Evolutionary conservation across 2,329 filamentous ascomycete genomes (phyloP).

Genomic region (Phialophora chinensis): DNA sequence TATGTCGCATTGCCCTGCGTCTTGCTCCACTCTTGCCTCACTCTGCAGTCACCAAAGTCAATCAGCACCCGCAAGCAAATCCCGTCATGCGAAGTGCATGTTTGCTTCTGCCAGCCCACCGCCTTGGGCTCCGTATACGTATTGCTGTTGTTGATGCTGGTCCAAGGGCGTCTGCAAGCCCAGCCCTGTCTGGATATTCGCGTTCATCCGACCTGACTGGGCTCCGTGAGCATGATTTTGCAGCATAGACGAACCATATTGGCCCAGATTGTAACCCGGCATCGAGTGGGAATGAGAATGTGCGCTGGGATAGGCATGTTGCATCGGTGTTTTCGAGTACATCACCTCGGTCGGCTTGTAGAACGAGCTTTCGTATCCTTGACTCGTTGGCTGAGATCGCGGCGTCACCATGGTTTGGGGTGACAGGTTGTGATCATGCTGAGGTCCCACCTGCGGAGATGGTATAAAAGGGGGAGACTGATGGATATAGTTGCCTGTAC

Average conservation of each 20-base stretch:
- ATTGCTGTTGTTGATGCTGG: slow-evolving; percentile 19
- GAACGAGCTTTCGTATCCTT: slow-evolving; percentile 17
- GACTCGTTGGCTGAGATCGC: slow-evolving; percentile 23
- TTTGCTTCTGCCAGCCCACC: slow-evolving; percentile 7
- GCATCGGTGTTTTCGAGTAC: slow-evolving; percentile 26
- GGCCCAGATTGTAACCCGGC: slow-evolving; percentile 19
- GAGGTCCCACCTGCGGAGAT: slow-evolving; percentile 1
- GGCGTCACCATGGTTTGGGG: slow-evolving; percentile 28
- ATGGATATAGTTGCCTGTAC: slow-evolving; percentile 11
- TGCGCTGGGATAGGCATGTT: slow-evolving; percentile 23
- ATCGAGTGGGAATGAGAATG: slow-evolving; percentile 16
- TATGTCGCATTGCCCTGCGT: background rate
- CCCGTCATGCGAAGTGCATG: slow-evolving; percentile 21
- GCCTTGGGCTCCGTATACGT: slow-evolving; percentile 16
- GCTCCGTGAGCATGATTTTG: slow-evolving; percentile 12
- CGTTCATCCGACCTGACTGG: slow-evolving; percentile 16
- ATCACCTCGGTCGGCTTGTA: slow-evolving; percentile 17
- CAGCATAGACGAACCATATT: slow-evolving; percentile 25
- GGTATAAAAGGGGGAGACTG: slow-evolving; percentile 23
- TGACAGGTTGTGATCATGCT: slow-evolving; percentile 26
- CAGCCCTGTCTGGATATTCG: slow-evolving; percentile 25
- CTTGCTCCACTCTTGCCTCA: slow-evolving; percentile 15
- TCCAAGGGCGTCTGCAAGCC: slow-evolving; percentile 25
- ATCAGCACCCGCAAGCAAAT: background rate
- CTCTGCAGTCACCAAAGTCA: slow-evolving; percentile 1